Evolutionary conservation across 352 stramenopile species (phyloP).

Genomic region (Pythium angustatum): DNA sequence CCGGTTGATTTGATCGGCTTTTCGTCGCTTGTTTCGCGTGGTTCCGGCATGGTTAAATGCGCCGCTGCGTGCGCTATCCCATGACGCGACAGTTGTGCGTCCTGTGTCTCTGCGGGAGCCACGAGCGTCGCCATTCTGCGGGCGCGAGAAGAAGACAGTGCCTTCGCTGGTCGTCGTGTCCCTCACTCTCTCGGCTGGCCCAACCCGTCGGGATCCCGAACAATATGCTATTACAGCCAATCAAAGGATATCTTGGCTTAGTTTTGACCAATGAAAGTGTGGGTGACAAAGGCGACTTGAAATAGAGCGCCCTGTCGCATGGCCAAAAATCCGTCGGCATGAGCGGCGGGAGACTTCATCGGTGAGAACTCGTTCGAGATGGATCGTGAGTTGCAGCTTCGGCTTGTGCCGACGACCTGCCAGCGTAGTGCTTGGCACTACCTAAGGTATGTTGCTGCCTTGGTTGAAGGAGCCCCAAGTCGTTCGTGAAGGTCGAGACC

Average conservation of each 20-base stretch:
- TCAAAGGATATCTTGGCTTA: neutral
- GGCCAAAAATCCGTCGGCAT: neutral
- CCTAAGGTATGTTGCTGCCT: too few relatives aligned
- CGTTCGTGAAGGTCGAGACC: too few relatives aligned
- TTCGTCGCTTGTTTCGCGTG: slow-evolving; percentile 1
- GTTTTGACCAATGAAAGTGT: neutral
- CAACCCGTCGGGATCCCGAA: neutral
- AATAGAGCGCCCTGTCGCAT: neutral
- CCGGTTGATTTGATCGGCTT: neutral
- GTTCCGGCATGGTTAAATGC: neutral
- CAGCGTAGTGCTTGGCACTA: too few relatives aligned
- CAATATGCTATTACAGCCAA: neutral
- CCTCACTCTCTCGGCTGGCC: neutral
- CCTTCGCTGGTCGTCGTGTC: neutral
- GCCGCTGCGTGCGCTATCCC: neutral
- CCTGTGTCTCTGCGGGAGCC: neutral
- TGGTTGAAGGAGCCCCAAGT: too few relatives aligned
- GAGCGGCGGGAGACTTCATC: neutral
- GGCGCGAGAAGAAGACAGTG: too few relatives aligned
- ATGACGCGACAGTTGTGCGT: neutral
- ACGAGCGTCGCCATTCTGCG: neutral
- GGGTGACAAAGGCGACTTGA: neutral
- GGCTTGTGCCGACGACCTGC: too few relatives aligned
- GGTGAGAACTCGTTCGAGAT: neutral
- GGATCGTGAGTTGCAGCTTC: too few relatives aligned